Evolutionary conservation across 345 rosid genomes (phyloP), one percentile per base, ranked within the genome.

Genomic region (Eucalyptus curtisii): DNA sequence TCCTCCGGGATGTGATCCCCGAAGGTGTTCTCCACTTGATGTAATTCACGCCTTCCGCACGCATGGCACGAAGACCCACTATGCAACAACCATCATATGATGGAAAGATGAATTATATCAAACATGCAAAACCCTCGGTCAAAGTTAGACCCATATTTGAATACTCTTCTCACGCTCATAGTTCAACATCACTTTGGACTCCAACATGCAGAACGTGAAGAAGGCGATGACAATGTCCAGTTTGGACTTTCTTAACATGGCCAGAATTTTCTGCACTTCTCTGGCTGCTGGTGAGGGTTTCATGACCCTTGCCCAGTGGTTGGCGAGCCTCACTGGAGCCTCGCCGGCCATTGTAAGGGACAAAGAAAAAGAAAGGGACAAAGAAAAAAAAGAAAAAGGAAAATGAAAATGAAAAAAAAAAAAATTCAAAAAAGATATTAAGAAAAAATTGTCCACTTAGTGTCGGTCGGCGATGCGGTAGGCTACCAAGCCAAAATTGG

Each of bases 381-480:
- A n/a, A n/a, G n/a, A n/a, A 52, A 52, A 10, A 52, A 52, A 10
- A 52, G 2, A 24, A 19, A 52, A 52, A 52, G 3, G 57, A 19
- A 52, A 52, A 7, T 2, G 8, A 50, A 6, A 19, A 50, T 6
- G n/a, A n/a, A n/a, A n/a, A n/a, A n/a, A n/a, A n/a, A n/a, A n/a
- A n/a, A n/a, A n/a, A n/a, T 17, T 52, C 9, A 7, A 52, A 52
- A 52, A 52, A 7, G 19, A 19, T 7, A 52, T 19, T 52, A 52
- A 52, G 57, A 19, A 52, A 52, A 52, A 52, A 3, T 52, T 52
- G 57, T 52, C 25, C 25, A 52, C 57, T 52, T 52, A 52, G 10
- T 0, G 2, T 52, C 2, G 55, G 4, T 0, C 4, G 0, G 0
- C n/a, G n/a, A n/a, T n/a, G 9, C 8, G 4, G 1, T 7, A 50